phyloP scores from a whole-genome alignment of 331 rosid genomes.

The Stylosanthes scabra region DNA sequence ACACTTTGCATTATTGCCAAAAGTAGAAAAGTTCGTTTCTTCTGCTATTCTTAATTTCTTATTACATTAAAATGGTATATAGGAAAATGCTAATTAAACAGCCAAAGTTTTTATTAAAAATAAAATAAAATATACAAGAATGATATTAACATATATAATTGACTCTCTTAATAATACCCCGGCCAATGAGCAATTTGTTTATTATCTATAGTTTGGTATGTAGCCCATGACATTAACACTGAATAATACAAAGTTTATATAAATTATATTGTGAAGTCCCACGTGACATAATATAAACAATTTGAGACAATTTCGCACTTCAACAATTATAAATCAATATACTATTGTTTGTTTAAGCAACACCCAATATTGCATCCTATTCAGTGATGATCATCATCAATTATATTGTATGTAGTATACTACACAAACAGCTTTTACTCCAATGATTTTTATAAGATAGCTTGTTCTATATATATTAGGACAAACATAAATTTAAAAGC shows the following conservation, averaged over 20 bases:
- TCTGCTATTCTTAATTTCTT: background rate
- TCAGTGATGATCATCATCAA: constrained; percentile 31
- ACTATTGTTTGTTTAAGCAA: background rate
- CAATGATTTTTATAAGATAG: constrained; percentile 12
- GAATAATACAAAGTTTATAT: constrained; percentile 16
- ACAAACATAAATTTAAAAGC: constrained; percentile 24
- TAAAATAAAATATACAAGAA: no score
- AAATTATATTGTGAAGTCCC: constrained; percentile 16
- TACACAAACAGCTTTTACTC: constrained; percentile 33
- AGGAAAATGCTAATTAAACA: no score
- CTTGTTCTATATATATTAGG: constrained; percentile 32
- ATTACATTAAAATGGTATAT: background rate
- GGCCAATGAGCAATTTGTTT: background rate
- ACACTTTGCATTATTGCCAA: constrained; percentile 21
- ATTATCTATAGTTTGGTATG: no score
- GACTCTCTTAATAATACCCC: background rate
- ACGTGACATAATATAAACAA: constrained; percentile 35
- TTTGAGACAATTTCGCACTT: constrained; percentile 1
- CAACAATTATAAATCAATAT: constrained; percentile 8
- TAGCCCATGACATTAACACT: constrained; percentile 21
- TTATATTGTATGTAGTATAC: background rate
- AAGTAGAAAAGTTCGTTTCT: background rate
- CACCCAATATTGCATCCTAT: constrained; percentile 32
- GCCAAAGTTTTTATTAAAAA: no score
- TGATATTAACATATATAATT: no score